phyloP scores from a whole-genome alignment of 2,329 filamentous ascomycete genomes.

The Ophiocordyceps camponoti-leonardi region DNA sequence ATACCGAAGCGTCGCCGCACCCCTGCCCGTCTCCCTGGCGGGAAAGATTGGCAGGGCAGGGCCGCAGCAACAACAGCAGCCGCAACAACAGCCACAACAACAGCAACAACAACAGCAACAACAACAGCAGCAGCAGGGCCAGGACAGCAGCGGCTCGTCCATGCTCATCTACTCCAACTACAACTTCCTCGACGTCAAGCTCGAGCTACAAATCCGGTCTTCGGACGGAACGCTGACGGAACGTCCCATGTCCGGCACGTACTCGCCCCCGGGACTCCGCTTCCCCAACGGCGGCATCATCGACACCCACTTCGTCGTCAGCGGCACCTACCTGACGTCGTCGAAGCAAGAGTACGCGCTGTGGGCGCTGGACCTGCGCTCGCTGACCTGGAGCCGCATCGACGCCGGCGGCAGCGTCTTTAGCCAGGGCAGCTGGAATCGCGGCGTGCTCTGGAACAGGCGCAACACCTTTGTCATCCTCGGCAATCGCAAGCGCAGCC shows the following conservation, averaged over 20 bases:
- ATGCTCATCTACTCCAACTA: conserved; percentile 99
- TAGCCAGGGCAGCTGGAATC: conserved; percentile 94
- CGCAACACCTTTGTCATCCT: conserved; percentile 92
- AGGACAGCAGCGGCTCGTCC: conserved; percentile 38
- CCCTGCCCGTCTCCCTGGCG: conserved; percentile 50
- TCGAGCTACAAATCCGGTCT: conserved; percentile 78
- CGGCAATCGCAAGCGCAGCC: conserved; percentile 78
- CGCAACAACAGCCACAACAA: too few relatives aligned
- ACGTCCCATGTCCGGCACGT: conserved; percentile 71
- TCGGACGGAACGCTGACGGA: conserved; percentile 73
- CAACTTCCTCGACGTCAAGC: conserved; percentile 92
- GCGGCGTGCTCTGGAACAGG: conserved; percentile 82
- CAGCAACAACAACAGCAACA: too few relatives aligned
- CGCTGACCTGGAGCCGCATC: conserved; percentile 84
- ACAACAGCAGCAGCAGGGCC: too few relatives aligned
- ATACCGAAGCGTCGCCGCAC: conserved; percentile 87
- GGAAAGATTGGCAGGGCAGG: conserved; percentile 48
- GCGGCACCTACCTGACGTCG: conserved; percentile 90
- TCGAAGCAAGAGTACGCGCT: conserved; percentile 97
- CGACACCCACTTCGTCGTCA: conserved; percentile 92
- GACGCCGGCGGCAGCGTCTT: conserved; percentile 91
- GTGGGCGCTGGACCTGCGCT: conserved; percentile 83
- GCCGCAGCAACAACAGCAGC: conserved; percentile 20
- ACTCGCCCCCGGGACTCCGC: conserved; percentile 78
- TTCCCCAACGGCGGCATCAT: conserved; percentile 95